Percentiles rank a stretch among this genome's conserved stretches.
phyloP scores from a whole-genome alignment of 345 rosid species.

The Trapa bicornis region DNA sequence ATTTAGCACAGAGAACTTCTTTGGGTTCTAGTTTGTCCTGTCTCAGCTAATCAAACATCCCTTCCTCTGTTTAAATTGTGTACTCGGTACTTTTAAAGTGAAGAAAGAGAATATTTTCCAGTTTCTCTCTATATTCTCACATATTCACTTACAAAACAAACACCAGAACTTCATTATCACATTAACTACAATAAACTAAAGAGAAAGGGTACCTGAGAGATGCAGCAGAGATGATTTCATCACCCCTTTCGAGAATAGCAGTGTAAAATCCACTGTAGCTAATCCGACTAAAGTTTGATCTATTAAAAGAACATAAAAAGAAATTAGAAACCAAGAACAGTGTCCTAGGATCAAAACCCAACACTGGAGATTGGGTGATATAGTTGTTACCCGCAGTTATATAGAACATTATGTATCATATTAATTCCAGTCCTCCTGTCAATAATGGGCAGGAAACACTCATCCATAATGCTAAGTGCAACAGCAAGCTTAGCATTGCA shows the following conservation, averaged over 20 bases:
- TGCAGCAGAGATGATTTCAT: conserved; percentile 71
- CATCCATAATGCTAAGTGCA: conserved; percentile 72
- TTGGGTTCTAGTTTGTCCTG: not conserved
- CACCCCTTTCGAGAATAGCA: conserved; percentile 72
- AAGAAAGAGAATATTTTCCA: not conserved
- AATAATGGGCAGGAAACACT: conserved; percentile 76
- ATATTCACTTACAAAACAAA: not conserved
- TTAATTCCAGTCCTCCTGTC: conserved; percentile 77
- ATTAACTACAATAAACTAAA: conserved; percentile 2
- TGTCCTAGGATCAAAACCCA: not conserved
- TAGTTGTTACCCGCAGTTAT: conserved; percentile 59
- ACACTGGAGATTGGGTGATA: not conserved
- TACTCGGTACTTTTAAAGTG: too few relatives aligned
- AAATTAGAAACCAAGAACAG: conserved; percentile 5
- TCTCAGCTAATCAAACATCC: not conserved
- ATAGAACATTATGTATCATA: conserved; percentile 60
- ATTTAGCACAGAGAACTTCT: not conserved
- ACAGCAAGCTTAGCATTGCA: conserved; percentile 75
- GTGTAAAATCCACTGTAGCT: conserved; percentile 70
- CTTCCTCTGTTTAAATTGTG: too few relatives aligned
- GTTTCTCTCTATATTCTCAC: not conserved
- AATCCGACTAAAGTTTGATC: conserved; percentile 75
- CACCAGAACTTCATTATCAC: not conserved
- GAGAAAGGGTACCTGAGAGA: conserved; percentile 50
- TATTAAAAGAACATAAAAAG: conserved; percentile 15